These are phyloP conservation scores for Teratosphaeria destructans DNA, from an alignment of 2,329 filamentous ascomycete genomes.

Conservation along the genomic window DNA sequence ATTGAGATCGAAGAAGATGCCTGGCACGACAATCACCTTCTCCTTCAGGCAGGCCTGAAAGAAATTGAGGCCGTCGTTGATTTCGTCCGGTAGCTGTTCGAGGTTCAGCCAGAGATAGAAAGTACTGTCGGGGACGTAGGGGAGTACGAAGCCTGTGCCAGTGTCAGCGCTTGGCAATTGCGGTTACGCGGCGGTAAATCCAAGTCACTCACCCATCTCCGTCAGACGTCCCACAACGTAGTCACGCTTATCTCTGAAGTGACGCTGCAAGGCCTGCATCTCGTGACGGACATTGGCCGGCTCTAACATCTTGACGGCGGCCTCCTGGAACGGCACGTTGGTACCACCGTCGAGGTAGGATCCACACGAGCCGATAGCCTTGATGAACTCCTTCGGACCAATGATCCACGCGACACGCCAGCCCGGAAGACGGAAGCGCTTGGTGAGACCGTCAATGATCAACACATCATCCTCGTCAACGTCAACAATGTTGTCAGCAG, in stretches of 20 bases:
- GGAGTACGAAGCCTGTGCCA: constrained; percentile 51
- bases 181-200: not conserved
- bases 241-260: constrained; percentile 91
- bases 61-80: constrained; percentile 91
- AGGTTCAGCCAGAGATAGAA: constrained; percentile 81
- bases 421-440: constrained; percentile 89
- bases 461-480: constrained; percentile 76
- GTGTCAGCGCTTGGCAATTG: not conserved
- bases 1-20: constrained; percentile 97
- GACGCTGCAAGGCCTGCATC: constrained; percentile 78
- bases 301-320: constrained; percentile 86
- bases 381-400: constrained; percentile 91
- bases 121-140: constrained; percentile 74
- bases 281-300: constrained; percentile 68
- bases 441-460: constrained; percentile 90
- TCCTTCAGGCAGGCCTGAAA: constrained; percentile 88
- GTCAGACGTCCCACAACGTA: constrained; percentile 71
- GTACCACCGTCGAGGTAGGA: constrained; percentile 91
- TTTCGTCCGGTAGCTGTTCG: constrained; percentile 59
- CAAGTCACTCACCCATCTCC: constrained; percentile 54
- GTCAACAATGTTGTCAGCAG: constrained; percentile 81
- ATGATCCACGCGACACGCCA: constrained; percentile 97
- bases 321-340: constrained; percentile 92
- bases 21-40: constrained; percentile 92
- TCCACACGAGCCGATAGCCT: constrained; percentile 83